Base-by-base conservation (phyloP, 2,329 filamentous ascomycete species). In the Fusarium sp. region DNA sequence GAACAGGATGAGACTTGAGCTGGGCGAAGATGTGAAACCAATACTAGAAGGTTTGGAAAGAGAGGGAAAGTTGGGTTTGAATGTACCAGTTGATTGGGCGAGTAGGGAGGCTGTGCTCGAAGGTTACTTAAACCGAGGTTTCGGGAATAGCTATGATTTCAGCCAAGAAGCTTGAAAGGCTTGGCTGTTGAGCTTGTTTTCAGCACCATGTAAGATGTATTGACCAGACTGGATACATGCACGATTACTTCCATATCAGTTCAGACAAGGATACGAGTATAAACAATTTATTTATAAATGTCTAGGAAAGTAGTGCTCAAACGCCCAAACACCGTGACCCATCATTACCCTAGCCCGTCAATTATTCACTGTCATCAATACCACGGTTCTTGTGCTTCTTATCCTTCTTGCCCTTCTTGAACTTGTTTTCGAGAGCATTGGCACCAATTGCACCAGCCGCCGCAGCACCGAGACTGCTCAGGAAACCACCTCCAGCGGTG, bases 61-160 rank as follows among this genome's bases (percentile, higher is more conserved):
- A 18, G 66, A 76, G 6, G 78, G 76, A 50, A 72, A 72, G 47
- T 66, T 75, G 60, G 81, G 78, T 1, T 69, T 90, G 18, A 80
- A 89, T 30, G 78, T 89, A 12, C 85, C 84, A 1, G 85, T 85
- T 0, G 79, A 85, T 30, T 90, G 84, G 81, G 76, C 85, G 6
- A 65, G 75, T 2, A 80, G 79, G 30, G 77, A 84, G 34, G 78
- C 84, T 45, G 81, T 83, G 4, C 59, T 83, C 57, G 75, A 78
- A 43, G 78, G 78, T 1, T 90, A 90, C 74, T 68, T 90, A 68
- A 82, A 88, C 49, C 77, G 87, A 58, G 85, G 82, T 2, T 90
- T 88, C 74, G 88, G 88, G 0, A 90, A 90, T 74, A 86, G 84
- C 22, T 90, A 90, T 78, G 84, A 90, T 74, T 90, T 90, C 72